Conservation (phyloP, 2,329 filamentous ascomycete species). For the Aspergillus fijiensis region DNA sequence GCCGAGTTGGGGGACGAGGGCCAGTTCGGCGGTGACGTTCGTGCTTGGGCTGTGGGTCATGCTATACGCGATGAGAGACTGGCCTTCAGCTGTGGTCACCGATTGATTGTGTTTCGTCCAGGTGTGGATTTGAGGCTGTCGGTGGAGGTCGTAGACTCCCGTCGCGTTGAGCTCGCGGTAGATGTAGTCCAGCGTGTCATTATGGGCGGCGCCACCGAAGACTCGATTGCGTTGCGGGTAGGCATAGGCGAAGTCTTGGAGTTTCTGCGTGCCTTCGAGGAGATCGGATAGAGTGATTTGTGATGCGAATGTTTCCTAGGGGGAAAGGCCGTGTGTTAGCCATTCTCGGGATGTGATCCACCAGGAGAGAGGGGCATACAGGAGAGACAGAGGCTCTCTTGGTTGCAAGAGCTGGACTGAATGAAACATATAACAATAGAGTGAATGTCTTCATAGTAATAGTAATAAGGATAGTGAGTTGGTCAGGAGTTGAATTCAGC, state of each 20-base stretch:
- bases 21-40: slow-evolving; percentile 45
- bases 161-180: slow-evolving; percentile 51
- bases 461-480: too few species aligned
- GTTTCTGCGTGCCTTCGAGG: slow-evolving; percentile 57
- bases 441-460: not conserved
- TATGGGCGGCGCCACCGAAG: slow-evolving; percentile 53
- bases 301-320: slow-evolving; percentile 20
- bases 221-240: slow-evolving; percentile 32
- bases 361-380: not conserved
- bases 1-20: slow-evolving; percentile 61
- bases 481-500: too few species aligned
- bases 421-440: not conserved
- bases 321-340: not conserved
- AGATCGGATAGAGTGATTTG: slow-evolving; percentile 57
- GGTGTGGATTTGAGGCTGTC: slow-evolving; percentile 63
- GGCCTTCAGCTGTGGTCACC: slow-evolving; percentile 55
- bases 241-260: slow-evolving; percentile 41
- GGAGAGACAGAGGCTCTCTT: not conserved
- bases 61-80: slow-evolving; percentile 51
- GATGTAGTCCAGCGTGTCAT: slow-evolving; percentile 65
- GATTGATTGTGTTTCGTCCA: slow-evolving; percentile 61
- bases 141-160: slow-evolving; percentile 36
- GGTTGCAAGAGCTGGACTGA: not conserved
- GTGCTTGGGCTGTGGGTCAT: slow-evolving; percentile 64
- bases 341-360: too few species aligned